Conservation (phyloP, 2,329 filamentous ascomycete genomes). For the Diaporthe citrichinensis region DNA sequence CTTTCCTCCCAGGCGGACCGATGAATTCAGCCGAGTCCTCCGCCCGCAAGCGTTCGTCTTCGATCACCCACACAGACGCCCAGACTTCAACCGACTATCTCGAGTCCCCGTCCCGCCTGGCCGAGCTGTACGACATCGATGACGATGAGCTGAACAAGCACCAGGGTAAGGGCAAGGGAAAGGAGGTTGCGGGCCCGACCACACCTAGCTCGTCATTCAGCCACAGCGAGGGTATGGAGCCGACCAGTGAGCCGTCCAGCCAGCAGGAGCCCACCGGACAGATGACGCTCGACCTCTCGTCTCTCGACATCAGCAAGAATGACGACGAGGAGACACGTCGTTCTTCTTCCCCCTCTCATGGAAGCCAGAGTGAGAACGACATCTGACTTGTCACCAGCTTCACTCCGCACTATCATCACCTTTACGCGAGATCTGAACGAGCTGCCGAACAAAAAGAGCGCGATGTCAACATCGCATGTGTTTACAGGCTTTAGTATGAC, state of each 20-base stretch:
- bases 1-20: conserved; percentile 24
- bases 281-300: not conserved
- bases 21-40: conserved; percentile 27
- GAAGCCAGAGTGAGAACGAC: not conserved
- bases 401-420: not conserved
- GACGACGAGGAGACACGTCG: not conserved
- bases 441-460: not conserved
- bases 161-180: not conserved
- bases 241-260: not conserved
- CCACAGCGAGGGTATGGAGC: not conserved
- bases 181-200: not conserved
- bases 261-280: not conserved
- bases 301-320: not conserved
- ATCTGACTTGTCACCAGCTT: not conserved
- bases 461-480: no score
- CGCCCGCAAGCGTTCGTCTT: not conserved
- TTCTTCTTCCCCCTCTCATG: not conserved
- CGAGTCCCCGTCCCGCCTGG: conserved; percentile 7
- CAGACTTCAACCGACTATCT: not conserved
- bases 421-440: not conserved
- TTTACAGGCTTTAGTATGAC: not conserved
- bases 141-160: no score
- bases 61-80: not conserved
- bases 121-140: not conserved
- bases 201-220: not conserved